Base-by-base conservation (phyloP, 495 filamentous ascomycete genomes). In the Aspergillus hancockii region DNA sequence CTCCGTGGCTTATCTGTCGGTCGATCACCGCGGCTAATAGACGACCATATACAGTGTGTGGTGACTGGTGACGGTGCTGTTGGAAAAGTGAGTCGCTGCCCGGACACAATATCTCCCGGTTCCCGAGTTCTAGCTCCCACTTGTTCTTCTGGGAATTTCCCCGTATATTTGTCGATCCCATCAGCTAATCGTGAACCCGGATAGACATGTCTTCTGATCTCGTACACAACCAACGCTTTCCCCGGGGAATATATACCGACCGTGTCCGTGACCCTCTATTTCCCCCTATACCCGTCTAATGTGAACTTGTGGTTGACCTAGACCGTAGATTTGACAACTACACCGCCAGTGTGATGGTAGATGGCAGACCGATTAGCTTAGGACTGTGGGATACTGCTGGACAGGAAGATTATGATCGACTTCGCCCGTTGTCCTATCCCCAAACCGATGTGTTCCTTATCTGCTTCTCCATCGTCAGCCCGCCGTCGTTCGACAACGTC, bases 211-310 rank as follows among this genome's bases (percentile, higher is more conserved):
- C 89, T 98, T 57, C 88, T 98, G 64, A 98, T 98, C 70, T 98
- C 94, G 19, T 98, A 98, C 74, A 98, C 94, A 40, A 98, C 94
- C 51, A 98, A 98, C 81, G 94, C 94, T 41, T 98, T 98, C 74
- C 94, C 94, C 16, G 94, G 94, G 63, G 94, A 98, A 81, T 98
- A 98, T 71, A 97, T 98, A 70, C 94, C 94, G 64, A 98, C 94
- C 59, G 95, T 98, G 93, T 98, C 79, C 81, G 90, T 87, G 53
- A 49, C 49, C 51, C 46, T 58, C 19, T n/a, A 58, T 54, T 53
- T 55, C 38, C 54, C 49, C 58, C 58, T 49, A 18, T 45, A 36
- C 57, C 49, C 52, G 18, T 57, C 38, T 61, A 16, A 51, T 59
- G 28, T 53, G 59, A 55, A 66, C 30, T 13, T 34, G 9, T 54